Conservation (phyloP, 1,284 basidiomycete species). For the Puccinia brachypodii region DNA sequence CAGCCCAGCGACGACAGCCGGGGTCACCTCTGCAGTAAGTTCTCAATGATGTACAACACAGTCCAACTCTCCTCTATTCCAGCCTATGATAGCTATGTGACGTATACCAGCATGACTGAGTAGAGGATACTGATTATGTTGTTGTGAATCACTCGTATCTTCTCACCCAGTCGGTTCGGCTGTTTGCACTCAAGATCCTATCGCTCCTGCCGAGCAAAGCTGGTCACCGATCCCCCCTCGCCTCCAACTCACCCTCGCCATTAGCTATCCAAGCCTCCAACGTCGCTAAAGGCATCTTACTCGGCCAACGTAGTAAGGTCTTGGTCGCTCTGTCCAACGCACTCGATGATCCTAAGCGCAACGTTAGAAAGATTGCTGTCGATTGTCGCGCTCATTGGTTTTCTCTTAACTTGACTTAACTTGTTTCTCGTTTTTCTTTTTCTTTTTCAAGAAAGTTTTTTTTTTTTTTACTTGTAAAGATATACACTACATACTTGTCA, state of each 20-base stretch:
- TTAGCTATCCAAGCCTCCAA: not conserved
- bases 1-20: not conserved
- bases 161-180: not conserved
- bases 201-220: slow-evolving; percentile 11
- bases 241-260: not conserved
- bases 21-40: not conserved
- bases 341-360: slow-evolving; percentile 79
- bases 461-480: no score
- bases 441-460: not conserved
- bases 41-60: not conserved
- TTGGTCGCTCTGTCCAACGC: slow-evolving; percentile 71
- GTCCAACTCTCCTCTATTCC: not conserved
- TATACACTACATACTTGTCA: no score
- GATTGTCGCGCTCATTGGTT: slow-evolving; percentile 67
- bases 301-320: slow-evolving; percentile 67
- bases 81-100: no score
- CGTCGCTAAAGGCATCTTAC: not conserved
- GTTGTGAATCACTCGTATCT: not conserved
- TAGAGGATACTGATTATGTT: not conserved
- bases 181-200: slow-evolving; percentile 19
- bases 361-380: slow-evolving; percentile 80
- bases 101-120: not conserved
- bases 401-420: slow-evolving; percentile 17
- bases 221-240: not conserved
- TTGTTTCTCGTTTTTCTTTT: not conserved